These are phyloP conservation scores for Globisporangium nunn DNA, from an alignment of 352 stramenopile genomes.

Conservation along the genomic window DNA sequence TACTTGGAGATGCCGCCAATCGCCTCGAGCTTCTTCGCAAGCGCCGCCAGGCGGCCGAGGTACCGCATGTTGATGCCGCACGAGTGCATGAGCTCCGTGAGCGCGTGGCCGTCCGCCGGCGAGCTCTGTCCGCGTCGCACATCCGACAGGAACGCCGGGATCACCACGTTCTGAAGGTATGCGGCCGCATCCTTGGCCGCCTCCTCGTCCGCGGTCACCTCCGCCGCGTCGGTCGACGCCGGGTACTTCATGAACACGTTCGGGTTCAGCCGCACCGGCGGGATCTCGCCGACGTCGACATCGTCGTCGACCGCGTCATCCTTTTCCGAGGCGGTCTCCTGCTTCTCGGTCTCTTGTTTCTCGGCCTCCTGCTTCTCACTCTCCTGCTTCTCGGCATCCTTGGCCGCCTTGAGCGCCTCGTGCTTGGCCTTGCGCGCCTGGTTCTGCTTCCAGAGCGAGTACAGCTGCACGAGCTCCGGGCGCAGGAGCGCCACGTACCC, in stretches of 20 bases:
- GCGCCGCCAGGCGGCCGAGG: conserved; percentile 86
- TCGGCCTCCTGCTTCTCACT: conserved; percentile 22
- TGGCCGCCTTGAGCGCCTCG: conserved; percentile 38
- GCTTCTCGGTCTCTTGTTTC: conserved; percentile 15
- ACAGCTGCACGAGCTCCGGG: conserved; percentile 90
- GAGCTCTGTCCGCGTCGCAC: conserved; percentile 78
- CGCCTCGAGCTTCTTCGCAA: conserved; percentile 85
- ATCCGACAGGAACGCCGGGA: conserved; percentile 79
- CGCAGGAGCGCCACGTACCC: conserved; percentile 88
- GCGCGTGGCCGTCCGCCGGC: conserved; percentile 83
- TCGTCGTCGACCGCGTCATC: conserved; percentile 31
- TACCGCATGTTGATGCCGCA: conserved; percentile 97
- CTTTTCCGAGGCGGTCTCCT: conserved; percentile 5
- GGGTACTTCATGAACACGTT: conserved; percentile 89
- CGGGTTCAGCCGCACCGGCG: conserved; percentile 68
- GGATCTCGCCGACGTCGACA: conserved; percentile 40
- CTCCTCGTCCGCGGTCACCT: conserved; percentile 63
- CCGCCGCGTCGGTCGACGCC: conserved; percentile 58
- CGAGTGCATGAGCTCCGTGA: conserved; percentile 93
- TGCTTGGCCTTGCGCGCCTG: conserved; percentile 51
- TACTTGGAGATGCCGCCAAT: conserved; percentile 87
- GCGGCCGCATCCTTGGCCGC: conserved; percentile 66
- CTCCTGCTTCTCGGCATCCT: conserved; percentile 35
- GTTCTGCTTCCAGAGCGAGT: conserved; percentile 89
- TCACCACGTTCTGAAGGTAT: conserved; percentile 82